Percentiles rank a stretch among this genome's conserved stretches.
Conservation (phyloP, 176 grass and related monocot species). For the Avena atlantica region DNA sequence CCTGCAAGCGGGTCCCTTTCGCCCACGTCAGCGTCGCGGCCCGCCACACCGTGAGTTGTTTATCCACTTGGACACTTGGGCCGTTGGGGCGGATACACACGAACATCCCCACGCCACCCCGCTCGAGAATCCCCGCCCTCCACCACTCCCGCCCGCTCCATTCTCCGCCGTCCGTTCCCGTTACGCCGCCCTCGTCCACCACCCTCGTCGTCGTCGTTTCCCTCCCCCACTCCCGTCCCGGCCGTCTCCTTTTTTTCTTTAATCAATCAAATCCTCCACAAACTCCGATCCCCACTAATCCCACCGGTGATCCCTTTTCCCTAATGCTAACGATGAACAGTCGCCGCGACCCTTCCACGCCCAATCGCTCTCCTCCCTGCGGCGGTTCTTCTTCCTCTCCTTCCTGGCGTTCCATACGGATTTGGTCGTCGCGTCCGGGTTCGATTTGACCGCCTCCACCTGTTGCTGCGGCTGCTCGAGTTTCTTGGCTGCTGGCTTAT, state of each 20-base stretch:
- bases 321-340: slow-evolving; percentile 36
- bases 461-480: background rate
- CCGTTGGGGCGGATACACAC: slow-evolving; percentile 3
- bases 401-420: slow-evolving; percentile 8
- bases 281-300: slow-evolving; percentile 46
- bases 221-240: slow-evolving; percentile 34
- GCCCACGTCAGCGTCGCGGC: slow-evolving; percentile 47
- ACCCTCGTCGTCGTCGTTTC: slow-evolving; percentile 3
- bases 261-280: background rate
- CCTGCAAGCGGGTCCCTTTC: background rate
- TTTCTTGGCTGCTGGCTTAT: slow-evolving; percentile 9
- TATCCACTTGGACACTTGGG: slow-evolving; percentile 57
- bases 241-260: slow-evolving; percentile 54
- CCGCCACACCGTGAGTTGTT: slow-evolving; percentile 30
- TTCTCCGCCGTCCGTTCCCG: slow-evolving; percentile 51
- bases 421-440: slow-evolving; percentile 9
- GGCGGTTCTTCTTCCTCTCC: background rate
- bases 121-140: slow-evolving; percentile 48
- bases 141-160: slow-evolving; percentile 25
- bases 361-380: background rate
- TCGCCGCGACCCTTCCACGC: background rate
- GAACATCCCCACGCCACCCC: background rate
- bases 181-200: slow-evolving; percentile 40
- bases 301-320: slow-evolving; percentile 19
- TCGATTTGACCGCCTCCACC: slow-evolving; percentile 31